Evolutionary conservation across 176 grass and related monocot genomes (phyloP).

Genomic region (Pontederia paniculata): DNA sequence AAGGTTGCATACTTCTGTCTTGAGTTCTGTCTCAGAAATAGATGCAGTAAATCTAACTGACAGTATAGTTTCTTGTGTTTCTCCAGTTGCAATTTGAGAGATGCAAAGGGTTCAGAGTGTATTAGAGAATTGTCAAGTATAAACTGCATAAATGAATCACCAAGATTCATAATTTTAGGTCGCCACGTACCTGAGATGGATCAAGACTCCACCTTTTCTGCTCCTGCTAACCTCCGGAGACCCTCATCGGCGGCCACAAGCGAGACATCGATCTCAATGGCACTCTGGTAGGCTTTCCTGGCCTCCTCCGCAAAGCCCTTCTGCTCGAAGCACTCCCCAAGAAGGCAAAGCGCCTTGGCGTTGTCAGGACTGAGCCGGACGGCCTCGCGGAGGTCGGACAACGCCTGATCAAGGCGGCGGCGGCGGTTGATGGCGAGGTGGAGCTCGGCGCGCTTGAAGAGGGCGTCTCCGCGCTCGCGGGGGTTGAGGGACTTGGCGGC

Average conservation of each 20-base stretch:
- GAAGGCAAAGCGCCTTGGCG: slow-evolving; percentile 43
- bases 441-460: slow-evolving; percentile 70
- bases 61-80: no score
- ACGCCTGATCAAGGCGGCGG: slow-evolving; percentile 41
- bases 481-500: slow-evolving; percentile 43
- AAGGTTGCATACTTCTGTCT: no score
- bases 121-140: no score
- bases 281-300: slow-evolving; percentile 43
- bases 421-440: slow-evolving; percentile 44
- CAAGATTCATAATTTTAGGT: no score
- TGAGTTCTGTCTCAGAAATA: no score
- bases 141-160: no score
- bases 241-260: slow-evolving; percentile 30
- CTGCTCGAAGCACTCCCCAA: slow-evolving; percentile 71
- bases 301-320: slow-evolving; percentile 40
- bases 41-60: no score
- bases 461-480: slow-evolving; percentile 64
- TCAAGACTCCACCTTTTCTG: slow-evolving; percentile 19
- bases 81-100: no score
- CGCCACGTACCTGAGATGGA: background rate
- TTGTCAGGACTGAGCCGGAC: slow-evolving; percentile 68
- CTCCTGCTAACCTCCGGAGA: slow-evolving; percentile 29
- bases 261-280: slow-evolving; percentile 41
- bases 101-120: no score
- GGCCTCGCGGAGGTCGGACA: slow-evolving; percentile 48